Evolutionary conservation across 2,329 filamentous ascomycete genomes (phyloP).

Genomic region (Calonectria honghensis): DNA sequence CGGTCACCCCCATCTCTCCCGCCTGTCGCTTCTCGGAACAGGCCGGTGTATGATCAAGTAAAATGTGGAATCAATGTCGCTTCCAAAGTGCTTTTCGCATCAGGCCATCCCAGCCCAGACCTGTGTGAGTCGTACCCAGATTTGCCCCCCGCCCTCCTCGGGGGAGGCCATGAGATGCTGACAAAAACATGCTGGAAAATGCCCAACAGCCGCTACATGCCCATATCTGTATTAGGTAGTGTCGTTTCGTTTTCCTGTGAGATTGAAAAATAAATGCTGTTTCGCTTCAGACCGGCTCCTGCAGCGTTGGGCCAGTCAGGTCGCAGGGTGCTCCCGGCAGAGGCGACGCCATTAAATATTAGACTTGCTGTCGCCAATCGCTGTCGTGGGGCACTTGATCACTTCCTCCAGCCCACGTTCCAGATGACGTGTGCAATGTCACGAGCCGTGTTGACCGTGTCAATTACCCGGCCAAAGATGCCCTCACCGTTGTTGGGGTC

Average conservation of each 20-base stretch:
- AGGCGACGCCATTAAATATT: slow-evolving; percentile 38
- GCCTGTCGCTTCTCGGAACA: slow-evolving; percentile 36
- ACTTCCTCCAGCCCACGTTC: slow-evolving; percentile 81
- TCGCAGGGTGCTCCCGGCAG: not conserved
- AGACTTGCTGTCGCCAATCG: slow-evolving; percentile 20
- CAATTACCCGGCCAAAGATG: slow-evolving; percentile 86
- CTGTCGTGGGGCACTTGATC: slow-evolving; percentile 46
- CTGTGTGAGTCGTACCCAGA: slow-evolving; percentile 28
- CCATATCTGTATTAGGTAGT: slow-evolving; percentile 32
- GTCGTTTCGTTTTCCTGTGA: slow-evolving; percentile 5
- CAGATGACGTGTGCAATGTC: slow-evolving; percentile 83
- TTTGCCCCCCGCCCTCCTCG: not conserved
- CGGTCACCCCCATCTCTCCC: slow-evolving; percentile 20
- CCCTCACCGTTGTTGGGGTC: slow-evolving; percentile 77
- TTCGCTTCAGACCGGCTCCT: not conserved
- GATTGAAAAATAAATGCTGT: slow-evolving; percentile 3
- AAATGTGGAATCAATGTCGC: slow-evolving; percentile 41
- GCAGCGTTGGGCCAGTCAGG: not conserved
- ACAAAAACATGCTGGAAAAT: slow-evolving; percentile 34
- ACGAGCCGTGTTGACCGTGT: slow-evolving; percentile 84
- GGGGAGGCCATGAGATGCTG: slow-evolving; percentile 21
- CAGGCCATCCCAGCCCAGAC: slow-evolving; percentile 6
- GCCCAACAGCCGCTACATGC: slow-evolving; percentile 20
- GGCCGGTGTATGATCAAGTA: slow-evolving; percentile 42
- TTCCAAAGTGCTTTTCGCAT: slow-evolving; percentile 44